Conservation (phyloP, 1,284 basidiomycete species). For the Sutorius eximius region DNA sequence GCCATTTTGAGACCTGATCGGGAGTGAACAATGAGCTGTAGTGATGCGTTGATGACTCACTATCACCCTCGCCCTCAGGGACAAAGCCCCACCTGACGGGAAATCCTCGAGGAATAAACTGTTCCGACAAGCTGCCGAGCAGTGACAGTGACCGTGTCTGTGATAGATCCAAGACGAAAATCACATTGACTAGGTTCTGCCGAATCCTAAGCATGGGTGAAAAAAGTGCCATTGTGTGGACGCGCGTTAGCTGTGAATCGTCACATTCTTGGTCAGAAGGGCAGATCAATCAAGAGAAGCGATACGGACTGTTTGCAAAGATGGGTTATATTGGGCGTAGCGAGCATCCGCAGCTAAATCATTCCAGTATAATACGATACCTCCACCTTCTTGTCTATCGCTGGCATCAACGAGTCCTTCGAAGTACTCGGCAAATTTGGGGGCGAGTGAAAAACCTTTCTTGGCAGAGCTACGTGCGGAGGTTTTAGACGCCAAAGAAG, state of each 20-base stretch:
- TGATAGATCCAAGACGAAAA: conserved; percentile 80
- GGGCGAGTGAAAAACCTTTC: conserved; percentile 22
- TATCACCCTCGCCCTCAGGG: conserved; percentile 63
- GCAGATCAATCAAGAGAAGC: neutral
- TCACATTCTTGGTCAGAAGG: conserved; percentile 6
- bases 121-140: conserved; percentile 60
- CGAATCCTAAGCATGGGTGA: conserved; percentile 62
- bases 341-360: conserved; percentile 84
- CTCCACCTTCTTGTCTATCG: conserved; percentile 79
- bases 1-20: conserved; percentile 67
- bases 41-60: conserved; percentile 35
- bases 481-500: neutral
- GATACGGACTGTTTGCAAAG: conserved; percentile 15
- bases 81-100: conserved; percentile 86
- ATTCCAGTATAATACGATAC: conserved; percentile 84
- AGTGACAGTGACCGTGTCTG: conserved; percentile 59
- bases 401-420: conserved; percentile 87
- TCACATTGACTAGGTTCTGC: conserved; percentile 78
- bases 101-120: conserved; percentile 69
- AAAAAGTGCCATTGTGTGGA: conserved; percentile 78
- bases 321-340: conserved; percentile 54
- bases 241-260: conserved; percentile 58
- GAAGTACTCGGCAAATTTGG: conserved; percentile 45
- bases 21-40: conserved; percentile 9
- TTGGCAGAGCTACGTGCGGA: conserved; percentile 13